Conservation (phyloP, 2,329 filamentous ascomycete species). For the Fusarium devonianum region DNA sequence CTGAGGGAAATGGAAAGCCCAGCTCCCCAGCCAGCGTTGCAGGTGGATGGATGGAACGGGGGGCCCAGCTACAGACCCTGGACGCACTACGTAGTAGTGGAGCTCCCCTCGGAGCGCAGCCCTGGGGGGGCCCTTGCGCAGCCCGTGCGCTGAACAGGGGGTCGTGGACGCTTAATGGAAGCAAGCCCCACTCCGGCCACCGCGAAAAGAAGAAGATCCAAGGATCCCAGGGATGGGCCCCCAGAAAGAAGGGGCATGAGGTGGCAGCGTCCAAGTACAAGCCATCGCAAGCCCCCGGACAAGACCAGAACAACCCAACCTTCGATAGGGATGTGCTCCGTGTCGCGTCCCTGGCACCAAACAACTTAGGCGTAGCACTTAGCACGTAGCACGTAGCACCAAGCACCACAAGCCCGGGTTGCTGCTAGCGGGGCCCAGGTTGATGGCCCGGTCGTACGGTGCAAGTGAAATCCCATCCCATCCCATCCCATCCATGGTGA, state of each 20-base stretch:
- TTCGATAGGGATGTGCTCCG: slow-evolving; percentile 31
- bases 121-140: slow-evolving; percentile 24
- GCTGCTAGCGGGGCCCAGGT: slow-evolving; percentile 34
- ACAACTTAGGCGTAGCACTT: too few species aligned
- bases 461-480: slow-evolving; percentile 36
- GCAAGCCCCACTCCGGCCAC: slow-evolving; percentile 30
- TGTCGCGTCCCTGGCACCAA: slow-evolving; percentile 31
- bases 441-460: slow-evolving; percentile 39
- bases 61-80: slow-evolving; percentile 18
- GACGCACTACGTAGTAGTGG: slow-evolving; percentile 10
- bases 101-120: slow-evolving; percentile 21
- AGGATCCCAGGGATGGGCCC: not conserved
- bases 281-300: slow-evolving; percentile 16
- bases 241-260: slow-evolving; percentile 27
- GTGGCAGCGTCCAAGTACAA: slow-evolving; percentile 22
- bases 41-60: slow-evolving; percentile 14
- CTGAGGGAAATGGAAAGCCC: slow-evolving; percentile 14
- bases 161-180: slow-evolving; percentile 23
- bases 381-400: too few species aligned
- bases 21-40: slow-evolving; percentile 12
- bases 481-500: slow-evolving; percentile 13
- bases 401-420: slow-evolving; percentile 35
- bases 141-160: slow-evolving; percentile 21
- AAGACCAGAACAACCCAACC: slow-evolving; percentile 24
- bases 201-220: slow-evolving; percentile 15